phyloP scores from a whole-genome alignment of 163 green algal species.

The Prototheca wickerhamii region DNA sequence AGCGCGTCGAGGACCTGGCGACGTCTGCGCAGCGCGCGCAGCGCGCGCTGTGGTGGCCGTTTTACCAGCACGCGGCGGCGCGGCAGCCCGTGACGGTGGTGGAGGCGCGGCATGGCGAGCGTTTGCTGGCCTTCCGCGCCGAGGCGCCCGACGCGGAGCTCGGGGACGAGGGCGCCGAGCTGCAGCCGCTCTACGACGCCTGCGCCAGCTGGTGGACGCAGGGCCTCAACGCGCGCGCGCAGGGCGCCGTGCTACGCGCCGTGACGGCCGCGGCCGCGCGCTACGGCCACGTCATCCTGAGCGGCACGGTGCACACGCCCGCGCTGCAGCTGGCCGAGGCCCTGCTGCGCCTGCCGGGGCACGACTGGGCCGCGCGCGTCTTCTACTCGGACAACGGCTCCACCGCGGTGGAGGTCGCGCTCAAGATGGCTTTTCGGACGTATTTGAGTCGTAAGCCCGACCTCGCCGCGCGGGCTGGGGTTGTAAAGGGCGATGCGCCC shows the following conservation, averaged over 20 bases:
- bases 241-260: slow-evolving; percentile 50
- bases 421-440: slow-evolving; percentile 95
- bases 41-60: slow-evolving; percentile 85
- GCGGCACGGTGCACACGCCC: slow-evolving; percentile 64
- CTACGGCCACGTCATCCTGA: slow-evolving; percentile 94
- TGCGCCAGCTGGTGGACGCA: slow-evolving; percentile 97
- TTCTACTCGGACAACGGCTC: slow-evolving; percentile 91
- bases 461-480: background rate
- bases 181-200: slow-evolving; percentile 66
- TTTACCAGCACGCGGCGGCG: slow-evolving; percentile 79
- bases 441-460: slow-evolving; percentile 14
- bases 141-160: no score
- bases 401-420: slow-evolving; percentile 60
- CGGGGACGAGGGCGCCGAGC: background rate
- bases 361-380: slow-evolving; percentile 69
- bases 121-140: slow-evolving; percentile 23
- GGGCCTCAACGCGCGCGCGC: slow-evolving; percentile 36
- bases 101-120: slow-evolving; percentile 64
- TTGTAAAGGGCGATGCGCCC: no score
- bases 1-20: slow-evolving; percentile 29
- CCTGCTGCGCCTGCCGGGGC: slow-evolving; percentile 29
- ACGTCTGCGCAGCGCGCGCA: slow-evolving; percentile 12
- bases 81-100: slow-evolving; percentile 59
- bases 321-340: slow-evolving; percentile 41
- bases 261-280: slow-evolving; percentile 62